Evolutionary conservation across 257 asterid genomes (phyloP), one percentile per base, ranked within the genome.

Genomic region (Eucommia ulmoides): DNA sequence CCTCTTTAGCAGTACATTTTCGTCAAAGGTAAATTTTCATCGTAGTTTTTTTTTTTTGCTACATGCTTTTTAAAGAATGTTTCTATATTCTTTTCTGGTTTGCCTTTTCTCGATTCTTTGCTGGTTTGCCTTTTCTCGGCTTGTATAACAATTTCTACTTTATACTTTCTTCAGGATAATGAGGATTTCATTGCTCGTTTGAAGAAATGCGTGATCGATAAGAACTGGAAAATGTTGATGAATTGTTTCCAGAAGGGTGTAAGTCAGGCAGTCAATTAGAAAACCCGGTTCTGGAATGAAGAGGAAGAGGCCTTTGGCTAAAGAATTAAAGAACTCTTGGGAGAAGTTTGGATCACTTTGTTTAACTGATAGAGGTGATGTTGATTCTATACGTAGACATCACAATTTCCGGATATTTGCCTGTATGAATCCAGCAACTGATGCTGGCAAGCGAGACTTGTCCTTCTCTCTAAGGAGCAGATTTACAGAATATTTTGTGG

Each of bases 381-480:
- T 78, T 58, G 77, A 80, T 60, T 74, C 78, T 65, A 65, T 89
- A 55, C n/a, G 22, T 22, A 78, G 98, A 53, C 76, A 80, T 67
- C 63, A 79, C 20, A 63, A 79, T 58, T 89, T 89, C 48, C 94
- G 98, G 46, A 62, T 89, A 56, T 89, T 89, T 66, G 93, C 96
- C 45, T 89, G 98, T 73, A 89, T 89, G 98, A 89, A 89, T 70
- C 98, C 98, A 42, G 96, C 98, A 7, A 89, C 91, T 60, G 98
- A 89, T 78, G 91, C 98, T 62, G 98, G 98, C 33, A 89, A 89
- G 74, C 82, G 91, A 68, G 94, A 89, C 69, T 68, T 89, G 73
- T 77, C 93, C 14, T 42, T 62, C 57, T 74, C 94, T 49, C 47
- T 85, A 22, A 80, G 96, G 75, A 63, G 94, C 75, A 80, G 94